phyloP scores from a whole-genome alignment of 495 filamentous ascomycete genomes.

The Aspergillus steynii region DNA sequence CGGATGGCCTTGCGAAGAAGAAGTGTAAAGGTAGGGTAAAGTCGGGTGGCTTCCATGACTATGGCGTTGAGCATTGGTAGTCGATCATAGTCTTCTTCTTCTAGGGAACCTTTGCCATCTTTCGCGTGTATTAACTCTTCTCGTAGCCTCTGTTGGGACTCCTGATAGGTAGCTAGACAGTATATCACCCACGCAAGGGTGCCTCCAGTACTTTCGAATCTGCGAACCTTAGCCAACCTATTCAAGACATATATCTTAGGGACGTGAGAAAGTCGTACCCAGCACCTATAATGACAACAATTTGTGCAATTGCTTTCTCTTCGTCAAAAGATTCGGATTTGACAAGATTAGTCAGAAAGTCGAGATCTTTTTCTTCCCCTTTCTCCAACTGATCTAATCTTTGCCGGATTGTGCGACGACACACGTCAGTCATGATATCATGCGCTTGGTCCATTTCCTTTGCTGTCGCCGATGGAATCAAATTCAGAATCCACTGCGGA shows the following conservation, averaged over 20 bases:
- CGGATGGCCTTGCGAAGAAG: slow-evolving; percentile 66
- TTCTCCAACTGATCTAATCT: neutral
- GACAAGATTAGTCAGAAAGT: slow-evolving; percentile 2
- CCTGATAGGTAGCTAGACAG: slow-evolving; percentile 44
- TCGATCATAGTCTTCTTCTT: slow-evolving; percentile 38
- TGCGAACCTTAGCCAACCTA: neutral
- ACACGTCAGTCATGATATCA: neutral
- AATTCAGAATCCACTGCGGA: neutral
- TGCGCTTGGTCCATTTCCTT: neutral
- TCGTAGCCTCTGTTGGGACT: slow-evolving; percentile 44
- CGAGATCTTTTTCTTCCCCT: neutral
- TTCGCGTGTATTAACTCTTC: slow-evolving; percentile 10
- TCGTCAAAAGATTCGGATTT: neutral
- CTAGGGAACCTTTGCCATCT: slow-evolving; percentile 42
- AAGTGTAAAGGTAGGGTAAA: slow-evolving; percentile 71
- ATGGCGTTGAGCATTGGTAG: slow-evolving; percentile 65
- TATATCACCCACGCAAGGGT: slow-evolving; percentile 50
- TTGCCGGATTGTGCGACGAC: neutral
- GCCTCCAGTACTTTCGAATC: slow-evolving; percentile 63
- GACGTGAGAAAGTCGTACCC: neutral
- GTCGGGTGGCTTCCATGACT: slow-evolving; percentile 72
- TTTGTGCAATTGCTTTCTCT: neutral
- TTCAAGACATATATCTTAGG: neutral
- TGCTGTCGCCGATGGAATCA: neutral
- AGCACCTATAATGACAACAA: neutral